These are phyloP conservation scores for Liquidambar formosana DNA, from an alignment of 164 flowering plant species.

Conservation along the genomic window DNA sequence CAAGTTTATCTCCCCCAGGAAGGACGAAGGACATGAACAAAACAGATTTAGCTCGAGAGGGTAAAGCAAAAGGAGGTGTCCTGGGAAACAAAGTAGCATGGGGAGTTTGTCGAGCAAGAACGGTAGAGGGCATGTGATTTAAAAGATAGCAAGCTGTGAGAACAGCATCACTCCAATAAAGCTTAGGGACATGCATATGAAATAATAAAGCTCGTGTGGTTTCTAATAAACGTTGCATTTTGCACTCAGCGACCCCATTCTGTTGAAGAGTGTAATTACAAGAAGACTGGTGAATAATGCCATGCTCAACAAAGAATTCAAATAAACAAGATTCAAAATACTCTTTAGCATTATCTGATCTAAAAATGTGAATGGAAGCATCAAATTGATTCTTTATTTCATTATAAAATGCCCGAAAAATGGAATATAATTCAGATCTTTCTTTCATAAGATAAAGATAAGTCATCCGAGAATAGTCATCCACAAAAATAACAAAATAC, in stretches of 20 bases:
- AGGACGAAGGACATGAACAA: background rate
- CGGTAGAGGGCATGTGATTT: no score
- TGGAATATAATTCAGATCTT: no score
- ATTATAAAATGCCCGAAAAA: no score
- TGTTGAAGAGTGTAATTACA: background rate
- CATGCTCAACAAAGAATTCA: background rate
- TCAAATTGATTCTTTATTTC: no score
- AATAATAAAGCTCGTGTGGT: background rate
- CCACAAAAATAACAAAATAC: no score
- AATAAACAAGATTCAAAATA: no score
- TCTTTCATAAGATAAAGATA: no score
- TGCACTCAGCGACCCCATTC: background rate
- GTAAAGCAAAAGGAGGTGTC: background rate
- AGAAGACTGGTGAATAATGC: background rate
- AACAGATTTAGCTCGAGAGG: background rate
- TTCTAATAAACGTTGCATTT: background rate
- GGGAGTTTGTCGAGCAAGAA: no score
- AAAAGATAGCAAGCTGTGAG: background rate
- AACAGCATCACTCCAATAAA: background rate
- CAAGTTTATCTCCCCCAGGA: background rate
- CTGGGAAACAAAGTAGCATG: no score
- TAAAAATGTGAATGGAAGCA: no score
- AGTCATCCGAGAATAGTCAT: no score
- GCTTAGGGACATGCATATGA: background rate
- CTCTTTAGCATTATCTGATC: no score